A percentile compares a stretch with the other conserved stretches of the same genome.
These are phyloP conservation scores for Fusarium sacchari DNA, from an alignment of 2,329 filamentous ascomycete genomes.

Conservation along the genomic window DNA sequence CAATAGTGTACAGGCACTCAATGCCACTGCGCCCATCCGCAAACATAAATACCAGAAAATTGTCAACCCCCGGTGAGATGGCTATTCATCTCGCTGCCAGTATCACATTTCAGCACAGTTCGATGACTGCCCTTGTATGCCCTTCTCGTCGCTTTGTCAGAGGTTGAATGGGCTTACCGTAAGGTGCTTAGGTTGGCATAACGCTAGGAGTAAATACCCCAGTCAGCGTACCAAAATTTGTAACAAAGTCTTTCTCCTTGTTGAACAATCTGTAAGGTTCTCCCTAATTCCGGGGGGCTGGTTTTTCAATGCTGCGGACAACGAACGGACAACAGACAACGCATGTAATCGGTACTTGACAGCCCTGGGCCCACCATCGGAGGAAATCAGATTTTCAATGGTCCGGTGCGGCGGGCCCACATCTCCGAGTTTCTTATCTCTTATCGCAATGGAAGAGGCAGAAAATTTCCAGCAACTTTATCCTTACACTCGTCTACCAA, in stretches of 20 bases:
- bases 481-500: not conserved
- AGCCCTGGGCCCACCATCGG: slow-evolving; percentile 25
- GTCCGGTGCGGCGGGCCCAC: slow-evolving; percentile 25
- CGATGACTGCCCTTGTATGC: not conserved
- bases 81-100: not conserved
- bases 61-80: not conserved
- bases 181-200: not conserved
- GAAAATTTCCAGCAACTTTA: slow-evolving; percentile 27
- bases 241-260: not conserved
- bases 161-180: not conserved
- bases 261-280: not conserved
- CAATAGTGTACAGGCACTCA: slow-evolving; percentile 5
- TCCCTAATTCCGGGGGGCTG: slow-evolving; percentile 15
- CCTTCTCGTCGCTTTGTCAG: not conserved
- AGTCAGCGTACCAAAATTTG: not conserved
- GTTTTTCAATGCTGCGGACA: not conserved
- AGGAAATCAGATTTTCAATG: slow-evolving; percentile 15
- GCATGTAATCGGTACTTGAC: slow-evolving; percentile 13
- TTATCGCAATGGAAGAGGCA: slow-evolving; percentile 35
- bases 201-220: not conserved
- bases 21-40: not conserved
- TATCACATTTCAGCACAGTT: not conserved
- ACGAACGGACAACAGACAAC: not conserved
- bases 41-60: not conserved
- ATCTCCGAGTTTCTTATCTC: slow-evolving; percentile 37